Percentiles rank a stretch among this genome's conserved stretches.
phyloP scores from a whole-genome alignment of 768 basidiomycete genomes.

The Rhodotorula sphaerocarpa region DNA sequence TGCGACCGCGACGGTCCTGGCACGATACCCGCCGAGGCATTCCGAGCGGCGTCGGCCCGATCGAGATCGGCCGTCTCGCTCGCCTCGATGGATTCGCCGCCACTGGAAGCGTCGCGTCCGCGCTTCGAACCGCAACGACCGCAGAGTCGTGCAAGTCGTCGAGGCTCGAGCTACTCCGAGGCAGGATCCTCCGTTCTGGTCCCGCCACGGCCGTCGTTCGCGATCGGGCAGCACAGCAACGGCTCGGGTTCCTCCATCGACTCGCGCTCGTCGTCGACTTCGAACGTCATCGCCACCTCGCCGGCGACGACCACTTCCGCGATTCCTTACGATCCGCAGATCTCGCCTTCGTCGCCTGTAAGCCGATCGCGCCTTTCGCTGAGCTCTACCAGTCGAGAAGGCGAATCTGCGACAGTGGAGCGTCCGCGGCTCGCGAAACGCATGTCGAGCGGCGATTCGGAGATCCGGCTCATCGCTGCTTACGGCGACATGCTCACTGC shows the following conservation, averaged over 20 bases:
- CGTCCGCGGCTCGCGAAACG: neutral
- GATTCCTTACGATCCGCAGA: neutral
- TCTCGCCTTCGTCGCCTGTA: neutral
- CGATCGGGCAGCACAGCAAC: conserved; percentile 11
- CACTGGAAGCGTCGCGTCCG: conserved; percentile 4
- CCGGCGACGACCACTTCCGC: conserved; percentile 15
- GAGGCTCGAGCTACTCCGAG: conserved; percentile 9
- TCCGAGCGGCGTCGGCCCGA: conserved; percentile 27
- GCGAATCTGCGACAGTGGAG: too few species aligned
- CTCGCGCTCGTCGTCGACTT: conserved; percentile 13
- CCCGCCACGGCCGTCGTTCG: conserved; percentile 26
- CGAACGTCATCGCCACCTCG: conserved; percentile 1
- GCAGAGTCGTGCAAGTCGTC: conserved; percentile 12
- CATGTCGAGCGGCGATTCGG: conserved; percentile 22
- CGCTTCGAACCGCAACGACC: conserved; percentile 30
- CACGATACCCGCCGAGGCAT: conserved; percentile 26
- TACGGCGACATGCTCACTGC: conserved; percentile 26
- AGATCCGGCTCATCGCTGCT: conserved; percentile 26
- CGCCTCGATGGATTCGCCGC: conserved; percentile 7
- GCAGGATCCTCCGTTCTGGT: conserved; percentile 2
- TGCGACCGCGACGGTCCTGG: conserved; percentile 20
- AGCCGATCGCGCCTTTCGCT: too few species aligned
- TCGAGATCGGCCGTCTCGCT: conserved; percentile 29
- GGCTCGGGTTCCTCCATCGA: conserved; percentile 13
- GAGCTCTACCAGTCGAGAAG: too few species aligned